These are phyloP conservation scores for Azolla pinnata DNA, from an alignment of 75 land plant genomes.

Conservation along the genomic window DNA sequence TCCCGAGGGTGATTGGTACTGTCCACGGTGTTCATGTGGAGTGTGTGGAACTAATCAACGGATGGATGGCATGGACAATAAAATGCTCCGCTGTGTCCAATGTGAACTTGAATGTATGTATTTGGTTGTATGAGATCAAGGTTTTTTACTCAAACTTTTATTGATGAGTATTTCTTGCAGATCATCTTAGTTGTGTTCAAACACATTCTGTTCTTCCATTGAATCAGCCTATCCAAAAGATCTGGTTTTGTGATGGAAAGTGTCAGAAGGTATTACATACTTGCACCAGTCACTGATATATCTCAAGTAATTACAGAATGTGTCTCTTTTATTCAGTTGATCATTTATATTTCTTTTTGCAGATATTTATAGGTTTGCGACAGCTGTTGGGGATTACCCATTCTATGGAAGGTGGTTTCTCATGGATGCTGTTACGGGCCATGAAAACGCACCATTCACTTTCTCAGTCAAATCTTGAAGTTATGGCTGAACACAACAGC, in stretches of 20 bases:
- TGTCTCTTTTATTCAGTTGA: too few species aligned
- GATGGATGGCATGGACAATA: slow-evolving; percentile 14
- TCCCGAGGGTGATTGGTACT: slow-evolving; percentile 88
- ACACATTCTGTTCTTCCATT: not conserved
- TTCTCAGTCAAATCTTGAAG: slow-evolving; percentile 13
- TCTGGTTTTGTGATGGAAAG: not conserved
- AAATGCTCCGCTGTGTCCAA: slow-evolving; percentile 54
- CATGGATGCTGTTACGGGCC: slow-evolving; percentile 32
- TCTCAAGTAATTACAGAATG: too few species aligned
- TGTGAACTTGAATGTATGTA: slow-evolving; percentile 81
- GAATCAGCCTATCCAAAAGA: not conserved
- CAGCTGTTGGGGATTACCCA: slow-evolving; percentile 21
- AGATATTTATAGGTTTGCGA: slow-evolving; percentile 25
- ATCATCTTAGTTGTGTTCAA: slow-evolving; percentile 3
- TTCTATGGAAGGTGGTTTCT: slow-evolving; percentile 18
- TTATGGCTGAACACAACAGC: slow-evolving; percentile 56
- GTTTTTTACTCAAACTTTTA: too few species aligned
- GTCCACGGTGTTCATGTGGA: slow-evolving; percentile 66
- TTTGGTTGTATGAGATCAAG: too few species aligned
- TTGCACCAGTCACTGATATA: too few species aligned
- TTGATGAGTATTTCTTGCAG: too few species aligned
- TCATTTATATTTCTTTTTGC: not conserved
- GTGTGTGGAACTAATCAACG: slow-evolving; percentile 55
- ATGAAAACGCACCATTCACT: slow-evolving; percentile 15
- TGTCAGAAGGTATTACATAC: not conserved